A percentile compares a stretch with the other conserved stretches of the same genome.
Conservation (phyloP, 208 protist genomes). For the Phytomonas sp. region DNA sequence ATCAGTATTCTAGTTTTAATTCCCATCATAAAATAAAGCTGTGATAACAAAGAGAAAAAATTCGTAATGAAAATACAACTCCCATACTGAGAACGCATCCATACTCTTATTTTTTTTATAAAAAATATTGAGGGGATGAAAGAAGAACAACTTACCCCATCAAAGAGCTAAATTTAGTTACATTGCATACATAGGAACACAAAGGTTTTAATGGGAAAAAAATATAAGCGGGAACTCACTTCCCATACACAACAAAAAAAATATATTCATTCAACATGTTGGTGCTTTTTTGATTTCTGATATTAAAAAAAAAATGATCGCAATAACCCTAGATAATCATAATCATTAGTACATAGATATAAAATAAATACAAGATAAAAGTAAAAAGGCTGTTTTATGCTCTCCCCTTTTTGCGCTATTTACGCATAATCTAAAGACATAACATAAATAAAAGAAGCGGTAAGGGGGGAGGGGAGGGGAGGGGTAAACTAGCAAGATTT, state of each 20-base stretch:
- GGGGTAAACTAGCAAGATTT: not conserved
- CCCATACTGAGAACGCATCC: not conserved
- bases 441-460: not conserved
- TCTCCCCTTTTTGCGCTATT: not conserved
- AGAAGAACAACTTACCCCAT: not conserved
- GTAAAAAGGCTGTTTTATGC: not conserved
- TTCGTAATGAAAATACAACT: not conserved
- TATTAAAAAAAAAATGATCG: not conserved
- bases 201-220: not conserved
- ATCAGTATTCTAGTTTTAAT: not conserved
- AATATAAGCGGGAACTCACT: not conserved
- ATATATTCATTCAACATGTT: not conserved
- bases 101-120: not conserved
- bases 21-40: not conserved
- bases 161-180: not conserved
- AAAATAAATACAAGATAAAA: not conserved
- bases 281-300: not conserved
- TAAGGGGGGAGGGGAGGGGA: too few relatives aligned
- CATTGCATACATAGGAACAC: not conserved
- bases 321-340: not conserved
- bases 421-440: not conserved
- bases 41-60: not conserved
- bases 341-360: not conserved
- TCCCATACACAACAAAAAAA: not conserved
- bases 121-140: not conserved